These are phyloP conservation scores for Cutaneotrichosporon sp. DNA, from an alignment of 1,284 basidiomycete genomes.

Conservation along the genomic window DNA sequence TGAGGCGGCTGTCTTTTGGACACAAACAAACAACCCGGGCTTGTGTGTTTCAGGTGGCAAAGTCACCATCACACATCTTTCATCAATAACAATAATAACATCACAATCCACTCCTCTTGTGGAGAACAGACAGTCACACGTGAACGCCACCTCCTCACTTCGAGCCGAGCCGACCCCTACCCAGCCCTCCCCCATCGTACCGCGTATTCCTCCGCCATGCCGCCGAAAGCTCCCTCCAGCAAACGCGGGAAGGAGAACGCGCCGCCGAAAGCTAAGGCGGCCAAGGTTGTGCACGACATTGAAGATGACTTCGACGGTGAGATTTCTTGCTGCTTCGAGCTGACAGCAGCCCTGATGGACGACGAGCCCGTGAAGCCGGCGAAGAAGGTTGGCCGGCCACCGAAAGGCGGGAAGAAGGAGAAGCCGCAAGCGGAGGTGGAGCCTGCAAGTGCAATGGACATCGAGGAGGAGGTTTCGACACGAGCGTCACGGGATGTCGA, in stretches of 20 bases:
- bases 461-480: not conserved
- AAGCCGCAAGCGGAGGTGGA: conserved; percentile 2
- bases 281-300: conserved; percentile 6
- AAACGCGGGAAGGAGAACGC: conserved; percentile 26
- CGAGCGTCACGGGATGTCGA: not conserved
- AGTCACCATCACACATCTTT: not conserved
- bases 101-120: not conserved
- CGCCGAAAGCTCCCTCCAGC: conserved; percentile 1
- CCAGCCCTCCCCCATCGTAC: not conserved
- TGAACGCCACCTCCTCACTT: not conserved
- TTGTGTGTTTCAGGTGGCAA: not conserved
- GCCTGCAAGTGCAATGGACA: not conserved
- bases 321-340: not conserved
- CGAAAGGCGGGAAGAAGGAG: conserved; percentile 3
- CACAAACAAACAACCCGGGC: conserved; percentile 4
- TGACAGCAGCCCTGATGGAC: conserved; percentile 10
- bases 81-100: not conserved
- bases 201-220: not conserved
- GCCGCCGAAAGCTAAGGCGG: conserved; percentile 6
- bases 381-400: conserved; percentile 8
- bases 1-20: not conserved
- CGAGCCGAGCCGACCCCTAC: not conserved
- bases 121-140: not conserved
- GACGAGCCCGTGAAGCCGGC: conserved; percentile 6
- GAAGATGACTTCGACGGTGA: conserved; percentile 19